A percentile compares a stretch with the other conserved stretches of the same genome.
Conservation (phyloP, 1,284 basidiomycete genomes). For the Pisolithus thermaeus region DNA sequence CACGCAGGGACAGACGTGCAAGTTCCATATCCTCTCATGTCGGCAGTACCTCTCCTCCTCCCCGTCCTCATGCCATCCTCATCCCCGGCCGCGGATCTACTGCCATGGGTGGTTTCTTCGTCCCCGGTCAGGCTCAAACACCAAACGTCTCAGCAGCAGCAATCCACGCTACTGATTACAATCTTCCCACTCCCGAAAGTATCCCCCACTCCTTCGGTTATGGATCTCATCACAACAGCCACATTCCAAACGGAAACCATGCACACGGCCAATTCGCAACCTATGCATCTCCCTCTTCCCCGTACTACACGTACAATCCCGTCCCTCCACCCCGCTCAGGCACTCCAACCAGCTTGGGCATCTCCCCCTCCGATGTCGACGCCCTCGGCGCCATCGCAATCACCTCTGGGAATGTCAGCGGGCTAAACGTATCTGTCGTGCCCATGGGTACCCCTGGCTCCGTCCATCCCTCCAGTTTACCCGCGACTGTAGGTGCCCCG, state of each 20-base stretch:
- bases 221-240: slow-evolving; percentile 5
- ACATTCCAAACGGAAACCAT: not conserved
- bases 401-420: not conserved
- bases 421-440: not conserved
- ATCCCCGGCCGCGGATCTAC: slow-evolving; percentile 41
- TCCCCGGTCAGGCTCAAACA: slow-evolving; percentile 15
- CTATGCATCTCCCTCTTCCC: slow-evolving; percentile 20
- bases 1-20: slow-evolving; percentile 37
- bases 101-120: slow-evolving; percentile 30
- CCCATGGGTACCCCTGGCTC: slow-evolving; percentile 13
- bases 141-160: slow-evolving; percentile 3
- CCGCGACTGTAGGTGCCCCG: not conserved
- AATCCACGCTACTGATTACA: slow-evolving; percentile 21
- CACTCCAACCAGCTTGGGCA: slow-evolving; percentile 20
- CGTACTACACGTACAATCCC: slow-evolving; percentile 18
- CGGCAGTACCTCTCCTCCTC: slow-evolving; percentile 41
- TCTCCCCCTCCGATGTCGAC: slow-evolving; percentile 32
- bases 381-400: not conserved
- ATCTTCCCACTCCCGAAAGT: slow-evolving; percentile 29
- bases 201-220: slow-evolving; percentile 27
- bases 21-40: slow-evolving; percentile 48
- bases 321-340: slow-evolving; percentile 4
- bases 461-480: slow-evolving; percentile 11
- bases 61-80: slow-evolving; percentile 49
- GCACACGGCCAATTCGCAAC: slow-evolving; percentile 9